Conservation (phyloP, 2,329 filamentous ascomycete genomes). For the Fusarium tricinctum region DNA sequence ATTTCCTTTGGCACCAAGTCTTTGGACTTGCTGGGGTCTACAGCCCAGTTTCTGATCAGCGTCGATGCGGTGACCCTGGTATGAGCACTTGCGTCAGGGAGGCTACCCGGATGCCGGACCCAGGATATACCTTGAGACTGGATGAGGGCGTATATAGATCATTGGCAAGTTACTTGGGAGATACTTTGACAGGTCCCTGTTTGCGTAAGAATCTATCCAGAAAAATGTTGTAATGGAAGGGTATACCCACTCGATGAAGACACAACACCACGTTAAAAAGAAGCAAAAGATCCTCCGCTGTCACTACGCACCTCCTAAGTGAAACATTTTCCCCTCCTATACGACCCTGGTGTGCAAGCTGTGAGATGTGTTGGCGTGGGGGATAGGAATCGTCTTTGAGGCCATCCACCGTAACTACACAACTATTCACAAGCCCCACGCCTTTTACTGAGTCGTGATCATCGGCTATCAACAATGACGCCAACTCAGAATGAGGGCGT, state of each 20-base stretch:
- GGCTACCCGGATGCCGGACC: slow-evolving; percentile 18
- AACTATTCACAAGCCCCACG: slow-evolving; percentile 23
- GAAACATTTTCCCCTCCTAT: neutral
- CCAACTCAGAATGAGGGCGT: slow-evolving; percentile 4
- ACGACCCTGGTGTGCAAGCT: neutral
- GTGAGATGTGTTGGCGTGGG: slow-evolving; percentile 13
- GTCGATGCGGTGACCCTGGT: slow-evolving; percentile 10
- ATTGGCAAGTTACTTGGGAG: slow-evolving; percentile 4
- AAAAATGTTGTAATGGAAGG: neutral
- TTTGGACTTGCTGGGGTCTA: slow-evolving; percentile 5
- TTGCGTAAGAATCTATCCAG: neutral
- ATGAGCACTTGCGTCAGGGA: slow-evolving; percentile 31
- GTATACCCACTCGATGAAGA: slow-evolving; percentile 1
- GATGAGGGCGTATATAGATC: neutral
- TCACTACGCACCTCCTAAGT: neutral
- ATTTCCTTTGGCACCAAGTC: slow-evolving; percentile 8
- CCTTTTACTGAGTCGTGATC: slow-evolving; percentile 11
- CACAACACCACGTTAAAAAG: neutral
- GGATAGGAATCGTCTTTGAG: slow-evolving; percentile 22
- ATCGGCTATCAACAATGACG: slow-evolving; percentile 3
- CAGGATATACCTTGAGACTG: slow-evolving; percentile 20
- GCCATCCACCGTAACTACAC: slow-evolving; percentile 27
- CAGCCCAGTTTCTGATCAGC: slow-evolving; percentile 14
- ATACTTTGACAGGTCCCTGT: slow-evolving; percentile 1
- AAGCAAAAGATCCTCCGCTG: neutral